Evolutionary conservation across 2,329 filamentous ascomycete genomes (phyloP).

Genomic region (Neonectria punicea): DNA sequence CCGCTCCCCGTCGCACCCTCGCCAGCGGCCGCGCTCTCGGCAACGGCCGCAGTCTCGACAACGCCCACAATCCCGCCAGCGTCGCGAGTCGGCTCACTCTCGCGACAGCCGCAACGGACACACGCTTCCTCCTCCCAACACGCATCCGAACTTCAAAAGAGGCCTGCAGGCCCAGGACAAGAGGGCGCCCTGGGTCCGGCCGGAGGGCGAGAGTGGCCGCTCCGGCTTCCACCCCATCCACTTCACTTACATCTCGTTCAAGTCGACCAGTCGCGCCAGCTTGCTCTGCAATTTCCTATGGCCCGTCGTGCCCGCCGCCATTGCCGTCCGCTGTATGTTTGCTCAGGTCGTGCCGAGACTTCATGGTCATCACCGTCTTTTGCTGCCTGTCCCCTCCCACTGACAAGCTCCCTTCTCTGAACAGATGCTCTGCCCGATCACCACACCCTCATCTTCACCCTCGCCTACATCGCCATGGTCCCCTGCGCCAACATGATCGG

Average conservation of each 20-base stretch:
- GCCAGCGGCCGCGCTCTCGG: neutral
- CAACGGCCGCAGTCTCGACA: neutral
- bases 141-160: slow-evolving; percentile 38
- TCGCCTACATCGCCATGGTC: slow-evolving; percentile 62
- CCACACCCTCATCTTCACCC: slow-evolving; percentile 58
- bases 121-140: slow-evolving; percentile 43
- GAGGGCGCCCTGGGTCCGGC: slow-evolving; percentile 36
- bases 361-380: neutral
- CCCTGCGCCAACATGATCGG: slow-evolving; percentile 63
- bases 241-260: slow-evolving; percentile 56
- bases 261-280: slow-evolving; percentile 56
- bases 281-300: slow-evolving; percentile 60
- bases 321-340: slow-evolving; percentile 54
- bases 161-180: slow-evolving; percentile 24
- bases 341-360: neutral
- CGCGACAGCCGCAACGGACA: slow-evolving; percentile 23
- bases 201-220: slow-evolving; percentile 57
- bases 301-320: slow-evolving; percentile 61
- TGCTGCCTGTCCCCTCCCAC: neutral
- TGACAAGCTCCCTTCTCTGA: slow-evolving; percentile 15
- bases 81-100: slow-evolving; percentile 20
- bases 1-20: slow-evolving; percentile 10
- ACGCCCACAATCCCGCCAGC: neutral
- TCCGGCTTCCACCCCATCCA: slow-evolving; percentile 56
- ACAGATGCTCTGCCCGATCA: slow-evolving; percentile 49